phyloP scores from a whole-genome alignment of 2,329 filamentous ascomycete genomes.

The Annulohypoxylon truncatum region DNA sequence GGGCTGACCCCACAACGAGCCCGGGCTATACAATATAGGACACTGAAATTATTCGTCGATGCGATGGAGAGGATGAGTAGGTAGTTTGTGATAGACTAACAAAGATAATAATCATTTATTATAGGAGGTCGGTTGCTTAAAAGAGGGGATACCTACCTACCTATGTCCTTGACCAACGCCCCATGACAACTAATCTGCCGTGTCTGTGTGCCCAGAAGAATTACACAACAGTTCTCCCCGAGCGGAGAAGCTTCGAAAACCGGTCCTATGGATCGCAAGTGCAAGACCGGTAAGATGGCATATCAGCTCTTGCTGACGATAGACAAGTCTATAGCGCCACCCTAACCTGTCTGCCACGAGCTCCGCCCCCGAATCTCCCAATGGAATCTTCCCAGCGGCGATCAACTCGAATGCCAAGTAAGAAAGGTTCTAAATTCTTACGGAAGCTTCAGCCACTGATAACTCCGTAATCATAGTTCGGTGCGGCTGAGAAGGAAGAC shows the following conservation, averaged over 20 bases:
- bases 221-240: not conserved
- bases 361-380: slow-evolving; percentile 4
- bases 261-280: not conserved
- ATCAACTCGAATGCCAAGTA: slow-evolving; percentile 13
- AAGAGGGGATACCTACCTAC: not conserved
- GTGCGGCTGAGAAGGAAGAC: slow-evolving; percentile 5
- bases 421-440: slow-evolving; percentile 16
- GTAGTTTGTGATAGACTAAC: not conserved
- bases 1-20: slow-evolving; percentile 3
- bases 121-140: not conserved
- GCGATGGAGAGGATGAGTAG: not conserved
- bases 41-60: not conserved
- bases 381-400: not conserved
- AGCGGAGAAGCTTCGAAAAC: not conserved
- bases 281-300: slow-evolving; percentile 1
- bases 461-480: slow-evolving; percentile 3
- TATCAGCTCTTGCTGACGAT: slow-evolving; percentile 2
- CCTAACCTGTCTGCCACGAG: not conserved
- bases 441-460: not conserved
- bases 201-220: not conserved
- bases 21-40: not conserved
- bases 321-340: not conserved
- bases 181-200: not conserved
- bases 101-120: not conserved
- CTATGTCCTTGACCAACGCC: not conserved